These are phyloP conservation scores for Fusarium concolor DNA, from an alignment of 2,329 filamentous ascomycete species.

Conservation along the genomic window DNA sequence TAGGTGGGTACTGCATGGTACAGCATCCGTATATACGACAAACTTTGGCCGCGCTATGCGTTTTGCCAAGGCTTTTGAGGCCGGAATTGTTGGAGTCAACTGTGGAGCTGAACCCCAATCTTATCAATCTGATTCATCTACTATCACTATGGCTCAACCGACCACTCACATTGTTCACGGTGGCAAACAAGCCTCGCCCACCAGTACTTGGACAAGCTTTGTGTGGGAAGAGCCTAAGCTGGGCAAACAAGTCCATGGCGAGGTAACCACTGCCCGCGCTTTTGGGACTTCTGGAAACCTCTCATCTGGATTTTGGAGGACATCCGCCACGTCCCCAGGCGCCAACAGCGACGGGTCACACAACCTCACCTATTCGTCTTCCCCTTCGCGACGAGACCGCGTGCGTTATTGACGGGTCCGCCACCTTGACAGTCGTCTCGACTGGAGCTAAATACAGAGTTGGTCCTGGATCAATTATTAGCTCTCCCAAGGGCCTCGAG, in stretches of 20 bases:
- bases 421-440: not conserved
- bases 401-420: constrained; percentile 7
- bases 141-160: constrained; percentile 2
- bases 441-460: constrained; percentile 1
- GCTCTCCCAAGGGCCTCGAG: constrained; percentile 10
- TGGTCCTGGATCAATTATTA: constrained; percentile 11
- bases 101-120: no score
- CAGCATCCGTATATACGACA: no score
- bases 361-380: not conserved
- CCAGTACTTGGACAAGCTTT: not conserved
- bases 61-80: no score
- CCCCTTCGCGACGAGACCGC: constrained; percentile 8
- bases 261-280: not conserved
- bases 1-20: no score
- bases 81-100: no score
- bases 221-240: constrained; percentile 16
- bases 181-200: not conserved
- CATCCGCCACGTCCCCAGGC: not conserved
- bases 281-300: constrained; percentile 5
- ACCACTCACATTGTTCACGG: constrained; percentile 8
- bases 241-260: constrained; percentile 9
- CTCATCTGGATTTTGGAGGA: constrained; percentile 9
- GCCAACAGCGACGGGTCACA: constrained; percentile 5
- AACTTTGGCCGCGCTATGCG: no score
- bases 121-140: no score